A percentile compares a stretch with the other conserved stretches of the same genome.
Evolutionary conservation across 1,284 basidiomycete species (phyloP).

Genomic region (Neolentinus lepideus): DNA sequence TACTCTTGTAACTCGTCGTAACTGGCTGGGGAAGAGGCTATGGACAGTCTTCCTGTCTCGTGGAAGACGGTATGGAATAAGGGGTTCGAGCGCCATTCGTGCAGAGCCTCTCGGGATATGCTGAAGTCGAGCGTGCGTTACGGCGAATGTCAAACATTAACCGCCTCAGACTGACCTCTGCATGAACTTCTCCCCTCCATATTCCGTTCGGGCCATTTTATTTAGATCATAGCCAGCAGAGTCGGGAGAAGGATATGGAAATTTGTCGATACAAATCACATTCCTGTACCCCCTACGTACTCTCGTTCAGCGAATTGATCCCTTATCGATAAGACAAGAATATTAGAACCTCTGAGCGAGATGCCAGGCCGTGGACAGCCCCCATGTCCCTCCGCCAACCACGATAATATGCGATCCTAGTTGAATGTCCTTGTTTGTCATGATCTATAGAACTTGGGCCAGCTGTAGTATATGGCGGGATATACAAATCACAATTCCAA

Average conservation of each 20-base stretch:
- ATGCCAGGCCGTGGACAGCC: background rate
- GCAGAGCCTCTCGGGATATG: background rate
- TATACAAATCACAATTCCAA: background rate
- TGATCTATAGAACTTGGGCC: background rate
- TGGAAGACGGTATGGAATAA: background rate
- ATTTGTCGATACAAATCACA: constrained; percentile 8
- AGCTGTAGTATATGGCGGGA: too few relatives aligned
- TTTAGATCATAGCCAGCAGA: constrained; percentile 11
- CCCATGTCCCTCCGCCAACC: background rate
- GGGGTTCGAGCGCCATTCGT: background rate
- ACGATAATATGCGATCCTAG: background rate
- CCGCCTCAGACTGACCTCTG: background rate
- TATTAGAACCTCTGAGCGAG: background rate
- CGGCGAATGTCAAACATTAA: constrained; percentile 6
- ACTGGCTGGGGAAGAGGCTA: background rate
- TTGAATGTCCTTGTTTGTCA: background rate
- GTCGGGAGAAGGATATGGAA: constrained; percentile 9
- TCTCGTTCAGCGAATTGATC: background rate
- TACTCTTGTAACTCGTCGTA: constrained; percentile 6
- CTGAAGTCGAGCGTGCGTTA: constrained; percentile 8
- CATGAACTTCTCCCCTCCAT: background rate
- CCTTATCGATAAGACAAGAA: background rate
- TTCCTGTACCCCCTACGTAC: constrained; percentile 8
- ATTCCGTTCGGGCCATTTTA: constrained; percentile 7
- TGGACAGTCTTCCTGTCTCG: background rate